A percentile compares a stretch with the other conserved stretches of the same genome.
Conservation (phyloP, 176 grass and related monocot species). For the bread wheat (Triticum aestivum) region DNA sequence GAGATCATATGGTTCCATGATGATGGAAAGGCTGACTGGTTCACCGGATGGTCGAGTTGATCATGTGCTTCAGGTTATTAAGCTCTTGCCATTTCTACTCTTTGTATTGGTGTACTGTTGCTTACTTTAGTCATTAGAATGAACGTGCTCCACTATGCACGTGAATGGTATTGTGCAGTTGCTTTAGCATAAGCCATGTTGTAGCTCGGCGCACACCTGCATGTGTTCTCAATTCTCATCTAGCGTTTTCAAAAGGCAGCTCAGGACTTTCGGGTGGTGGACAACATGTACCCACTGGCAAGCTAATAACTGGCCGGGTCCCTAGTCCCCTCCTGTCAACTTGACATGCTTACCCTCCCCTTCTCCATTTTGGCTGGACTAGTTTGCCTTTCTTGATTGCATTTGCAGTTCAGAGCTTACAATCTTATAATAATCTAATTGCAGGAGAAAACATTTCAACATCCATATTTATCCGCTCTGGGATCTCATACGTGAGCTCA, state of each 20-base stretch:
- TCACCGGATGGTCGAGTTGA: conserved; percentile 75
- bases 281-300: not conserved
- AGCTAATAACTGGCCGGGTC: not conserved
- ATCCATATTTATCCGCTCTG: conserved; percentile 80
- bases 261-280: not conserved
- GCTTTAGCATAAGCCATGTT: not conserved
- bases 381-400: not conserved
- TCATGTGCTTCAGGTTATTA: conserved; percentile 87
- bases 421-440: conserved; percentile 24
- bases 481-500: conserved; percentile 90
- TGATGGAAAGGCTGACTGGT: conserved; percentile 95
- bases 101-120: conserved; percentile 7
- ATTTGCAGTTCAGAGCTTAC: not conserved
- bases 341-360: not conserved
- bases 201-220: not conserved
- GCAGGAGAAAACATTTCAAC: conserved; percentile 97
- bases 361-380: not conserved
- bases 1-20: conserved; percentile 81
- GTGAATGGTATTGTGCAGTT: not conserved
- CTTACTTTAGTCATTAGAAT: not conserved
- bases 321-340: not conserved
- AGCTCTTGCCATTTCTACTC: conserved; percentile 21
- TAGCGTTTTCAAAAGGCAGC: not conserved
- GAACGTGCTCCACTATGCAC: not conserved
- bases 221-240: not conserved